Base-by-base conservation (phyloP, 495 filamentous ascomycete genomes). In the Aspergillus olivimuriae region DNA sequence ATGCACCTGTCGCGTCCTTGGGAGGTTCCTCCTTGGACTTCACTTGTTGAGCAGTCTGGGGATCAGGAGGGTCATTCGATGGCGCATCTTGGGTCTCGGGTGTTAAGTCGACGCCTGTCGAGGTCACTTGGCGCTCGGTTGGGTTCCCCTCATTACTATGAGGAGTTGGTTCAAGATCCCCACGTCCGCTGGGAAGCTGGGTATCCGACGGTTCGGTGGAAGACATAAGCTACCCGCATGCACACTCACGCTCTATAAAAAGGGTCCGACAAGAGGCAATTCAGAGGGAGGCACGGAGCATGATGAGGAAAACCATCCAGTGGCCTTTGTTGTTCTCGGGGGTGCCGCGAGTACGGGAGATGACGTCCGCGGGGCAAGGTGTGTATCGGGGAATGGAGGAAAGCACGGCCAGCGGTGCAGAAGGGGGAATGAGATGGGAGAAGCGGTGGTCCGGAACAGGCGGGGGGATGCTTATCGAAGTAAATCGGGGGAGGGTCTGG, bases 211-310 rank as follows among this genome's bases (percentile, higher is more conserved):
- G 38, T 50, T 53, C 65, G 52, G 53, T 51, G 36, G 63, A 48
- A 58, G 66, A 68, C 66, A 70, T 70, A 57, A 55, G 59, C 57
- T 63, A 58, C 46, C 50, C 41, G 52, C 63, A 69, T 62, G 49
- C 46, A 56, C 52, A 48, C 51, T 47, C 33, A 6, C 33, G 6
- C 4, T 34, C 15, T 7, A 8, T 34, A 15, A 34, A 34, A 34
- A 72, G 66, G 49, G 80, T 72, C 82, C 4, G 80, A 83, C 20
- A 75, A 75, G 23, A 16, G 35, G 24, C 17, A 20, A 39, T 46
- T 54, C 26, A 55, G 38, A 41, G 24, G 34, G 41, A 34, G 34
- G 32, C 52, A 54, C 42, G 48, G 48, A 44, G 39, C 55, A 58
- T 58, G 34, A 40, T 58, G 51, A 49, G 46, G 46, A 32, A 34